Evolutionary conservation across 2,329 filamentous ascomycete genomes (phyloP).

Genomic region (Epichloe gansuensis): DNA sequence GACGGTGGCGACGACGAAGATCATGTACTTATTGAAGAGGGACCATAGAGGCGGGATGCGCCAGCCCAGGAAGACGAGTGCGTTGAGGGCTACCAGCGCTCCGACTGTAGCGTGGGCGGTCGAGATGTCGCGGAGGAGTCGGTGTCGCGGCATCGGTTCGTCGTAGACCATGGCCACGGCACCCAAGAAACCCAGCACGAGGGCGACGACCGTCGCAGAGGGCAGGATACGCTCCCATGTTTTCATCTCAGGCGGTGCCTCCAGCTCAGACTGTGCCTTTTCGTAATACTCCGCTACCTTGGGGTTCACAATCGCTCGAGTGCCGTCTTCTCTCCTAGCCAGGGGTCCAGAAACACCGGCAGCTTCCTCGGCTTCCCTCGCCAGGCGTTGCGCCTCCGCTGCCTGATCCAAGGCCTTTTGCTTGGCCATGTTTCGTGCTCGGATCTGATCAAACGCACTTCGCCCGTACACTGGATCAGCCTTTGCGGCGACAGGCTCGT

Average conservation of each 20-base stretch:
- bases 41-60: conserved; percentile 51
- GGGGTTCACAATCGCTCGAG: conserved; percentile 26
- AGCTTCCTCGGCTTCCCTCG: conserved; percentile 28
- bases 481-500: conserved; percentile 12
- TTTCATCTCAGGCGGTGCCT: conserved; percentile 37
- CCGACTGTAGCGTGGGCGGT: conserved; percentile 52
- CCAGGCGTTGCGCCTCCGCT: conserved; percentile 28
- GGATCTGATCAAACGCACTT: conserved; percentile 43
- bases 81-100: conserved; percentile 47
- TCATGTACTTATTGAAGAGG: conserved; percentile 55
- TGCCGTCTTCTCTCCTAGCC: conserved; percentile 24
- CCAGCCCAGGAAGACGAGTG: conserved; percentile 45
- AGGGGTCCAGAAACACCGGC: conserved; percentile 25
- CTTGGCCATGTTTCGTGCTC: conserved; percentile 37
- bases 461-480: conserved; percentile 43
- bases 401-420: conserved; percentile 33
- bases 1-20: conserved; percentile 51
- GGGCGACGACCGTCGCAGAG: conserved; percentile 33
- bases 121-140: conserved; percentile 48
- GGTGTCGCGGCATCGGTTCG: conserved; percentile 35
- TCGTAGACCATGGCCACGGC: conserved; percentile 37
- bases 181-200: conserved; percentile 30
- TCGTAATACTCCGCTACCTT: conserved; percentile 27
- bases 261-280: conserved; percentile 35
- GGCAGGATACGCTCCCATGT: conserved; percentile 42